These are phyloP conservation scores for Hygrophorus pudorinus DNA, from an alignment of 768 basidiomycete genomes.

Conservation along the genomic window DNA sequence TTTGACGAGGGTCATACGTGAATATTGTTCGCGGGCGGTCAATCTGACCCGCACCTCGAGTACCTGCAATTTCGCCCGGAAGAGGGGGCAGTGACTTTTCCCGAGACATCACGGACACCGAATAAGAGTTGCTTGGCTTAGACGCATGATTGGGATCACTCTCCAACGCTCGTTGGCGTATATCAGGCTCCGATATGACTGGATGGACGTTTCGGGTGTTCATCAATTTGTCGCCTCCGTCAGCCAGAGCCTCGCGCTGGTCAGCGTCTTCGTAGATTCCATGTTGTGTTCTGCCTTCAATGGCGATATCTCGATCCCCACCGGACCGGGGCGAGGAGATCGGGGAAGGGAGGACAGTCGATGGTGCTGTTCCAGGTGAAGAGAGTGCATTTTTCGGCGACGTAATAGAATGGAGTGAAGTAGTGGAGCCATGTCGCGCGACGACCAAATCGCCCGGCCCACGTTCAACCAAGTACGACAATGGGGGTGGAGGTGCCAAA, in stretches of 20 bases:
- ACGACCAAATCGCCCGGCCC: slow-evolving; percentile 37
- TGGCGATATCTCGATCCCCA: slow-evolving; percentile 42
- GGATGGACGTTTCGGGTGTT: slow-evolving; percentile 37
- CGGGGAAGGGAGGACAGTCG: slow-evolving; percentile 67
- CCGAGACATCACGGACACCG: slow-evolving; percentile 26
- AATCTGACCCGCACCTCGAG: slow-evolving; percentile 27
- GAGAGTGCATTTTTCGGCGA: slow-evolving; percentile 51
- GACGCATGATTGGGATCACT: slow-evolving; percentile 20
- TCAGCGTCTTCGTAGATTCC: slow-evolving; percentile 36
- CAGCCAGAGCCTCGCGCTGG: slow-evolving; percentile 18
- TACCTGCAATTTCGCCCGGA: slow-evolving; percentile 39
- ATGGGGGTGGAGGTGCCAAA: slow-evolving; percentile 81
- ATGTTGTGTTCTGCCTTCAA: slow-evolving; percentile 31
- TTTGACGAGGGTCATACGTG: slow-evolving; percentile 44
- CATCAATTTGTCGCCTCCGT: background rate
- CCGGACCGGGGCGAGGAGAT: slow-evolving; percentile 59
- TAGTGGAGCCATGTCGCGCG: slow-evolving; percentile 57
- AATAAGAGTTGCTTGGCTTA: slow-evolving; percentile 14
- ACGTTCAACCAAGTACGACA: slow-evolving; percentile 77
- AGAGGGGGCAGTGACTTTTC: slow-evolving; percentile 78
- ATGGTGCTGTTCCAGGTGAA: slow-evolving; percentile 59
- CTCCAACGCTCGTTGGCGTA: slow-evolving; percentile 35
- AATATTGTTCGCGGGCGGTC: slow-evolving; percentile 57
- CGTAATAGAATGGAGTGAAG: slow-evolving; percentile 51
- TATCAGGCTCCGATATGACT: slow-evolving; percentile 51